Evolutionary conservation across 2,329 filamentous ascomycete genomes (phyloP).

Genomic region (Fusarium euwallaceae): DNA sequence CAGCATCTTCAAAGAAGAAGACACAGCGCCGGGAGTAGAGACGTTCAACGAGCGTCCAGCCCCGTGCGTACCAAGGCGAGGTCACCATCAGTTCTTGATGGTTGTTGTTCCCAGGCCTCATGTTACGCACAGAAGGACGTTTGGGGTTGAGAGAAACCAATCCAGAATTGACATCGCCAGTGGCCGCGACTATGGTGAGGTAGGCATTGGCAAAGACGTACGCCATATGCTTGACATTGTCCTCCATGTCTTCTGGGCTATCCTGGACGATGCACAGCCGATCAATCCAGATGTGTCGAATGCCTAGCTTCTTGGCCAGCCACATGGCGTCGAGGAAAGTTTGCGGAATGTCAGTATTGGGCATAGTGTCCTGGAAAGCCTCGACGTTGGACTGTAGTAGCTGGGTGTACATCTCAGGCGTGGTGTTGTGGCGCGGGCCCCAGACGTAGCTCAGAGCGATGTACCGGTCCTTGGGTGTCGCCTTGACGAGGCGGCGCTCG

Average conservation of each 20-base stretch:
- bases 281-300: constrained; percentile 62
- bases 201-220: constrained; percentile 60
- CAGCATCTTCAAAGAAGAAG: constrained; percentile 58
- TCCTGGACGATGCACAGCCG: constrained; percentile 61
- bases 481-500: constrained; percentile 55
- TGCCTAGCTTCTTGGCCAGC: constrained; percentile 58
- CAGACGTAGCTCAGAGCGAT: constrained; percentile 63
- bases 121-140: constrained; percentile 45
- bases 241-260: constrained; percentile 54
- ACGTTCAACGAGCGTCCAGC: constrained; percentile 60
- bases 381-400: constrained; percentile 55
- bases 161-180: constrained; percentile 56
- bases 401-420: constrained; percentile 47
- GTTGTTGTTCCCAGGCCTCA: constrained; percentile 44
- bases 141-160: constrained; percentile 54
- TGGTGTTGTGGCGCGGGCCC: constrained; percentile 46
- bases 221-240: constrained; percentile 60
- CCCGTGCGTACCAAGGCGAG: constrained; percentile 56
- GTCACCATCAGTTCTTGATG: constrained; percentile 56
- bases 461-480: constrained; percentile 57
- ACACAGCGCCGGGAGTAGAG: constrained; percentile 58
- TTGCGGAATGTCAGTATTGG: constrained; percentile 55
- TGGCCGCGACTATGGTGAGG: constrained; percentile 59
- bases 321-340: constrained; percentile 61
- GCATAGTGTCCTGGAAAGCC: constrained; percentile 52